Percentiles rank a stretch among this genome's conserved stretches.
phyloP scores from a whole-genome alignment of 2,329 filamentous ascomycete species.

The Xylogone sp. region DNA sequence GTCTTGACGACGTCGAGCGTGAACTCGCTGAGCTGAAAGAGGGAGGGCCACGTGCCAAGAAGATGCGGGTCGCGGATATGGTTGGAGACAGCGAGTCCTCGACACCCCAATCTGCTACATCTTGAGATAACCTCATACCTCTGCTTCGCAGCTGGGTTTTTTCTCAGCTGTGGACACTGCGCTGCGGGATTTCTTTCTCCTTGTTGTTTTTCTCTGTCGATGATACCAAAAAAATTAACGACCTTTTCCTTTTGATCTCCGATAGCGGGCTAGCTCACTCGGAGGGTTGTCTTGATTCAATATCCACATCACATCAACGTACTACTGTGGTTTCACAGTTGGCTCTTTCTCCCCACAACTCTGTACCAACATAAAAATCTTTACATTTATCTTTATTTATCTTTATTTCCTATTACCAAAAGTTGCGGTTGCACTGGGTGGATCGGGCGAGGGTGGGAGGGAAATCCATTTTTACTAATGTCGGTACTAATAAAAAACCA shows the following conservation, averaged over 20 bases:
- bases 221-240: slow-evolving; percentile 20
- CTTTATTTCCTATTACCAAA: neutral
- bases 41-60: slow-evolving; percentile 48
- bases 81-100: slow-evolving; percentile 30
- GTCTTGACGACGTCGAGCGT: slow-evolving; percentile 73
- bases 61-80: slow-evolving; percentile 50
- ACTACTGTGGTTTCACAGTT: neutral
- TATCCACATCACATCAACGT: neutral
- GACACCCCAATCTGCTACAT: slow-evolving; percentile 24
- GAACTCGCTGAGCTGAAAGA: slow-evolving; percentile 37
- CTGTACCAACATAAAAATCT: neutral
- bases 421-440: neutral
- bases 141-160: slow-evolving; percentile 31
- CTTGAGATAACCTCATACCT: slow-evolving; percentile 5
- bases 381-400: neutral
- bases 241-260: slow-evolving; percentile 9
- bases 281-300: neutral
- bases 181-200: slow-evolving; percentile 8
- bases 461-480: neutral
- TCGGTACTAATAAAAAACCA: neutral
- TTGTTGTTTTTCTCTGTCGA: slow-evolving; percentile 15
- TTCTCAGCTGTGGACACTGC: slow-evolving; percentile 36
- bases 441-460: neutral
- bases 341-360: neutral
- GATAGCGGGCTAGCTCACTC: neutral